Conservation (phyloP, 1,139 yeast species). For the Yamadazyma diospyri region DNA sequence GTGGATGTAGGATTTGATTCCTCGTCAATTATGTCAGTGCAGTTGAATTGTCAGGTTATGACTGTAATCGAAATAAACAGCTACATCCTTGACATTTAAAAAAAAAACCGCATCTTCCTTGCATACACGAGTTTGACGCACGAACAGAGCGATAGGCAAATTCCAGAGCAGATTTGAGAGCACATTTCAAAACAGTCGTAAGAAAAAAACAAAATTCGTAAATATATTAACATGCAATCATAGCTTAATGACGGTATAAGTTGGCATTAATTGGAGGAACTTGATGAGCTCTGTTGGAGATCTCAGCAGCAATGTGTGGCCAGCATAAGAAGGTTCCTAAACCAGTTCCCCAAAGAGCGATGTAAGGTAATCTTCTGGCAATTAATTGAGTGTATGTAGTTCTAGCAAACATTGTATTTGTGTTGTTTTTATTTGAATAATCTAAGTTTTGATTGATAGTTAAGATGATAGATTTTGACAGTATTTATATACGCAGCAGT, state of each 20-base stretch:
- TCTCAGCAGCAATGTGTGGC: slow-evolving; percentile 30
- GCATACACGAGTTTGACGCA: no score
- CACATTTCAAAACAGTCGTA: not conserved
- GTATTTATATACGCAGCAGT: no score
- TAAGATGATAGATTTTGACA: no score
- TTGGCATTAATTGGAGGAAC: slow-evolving; percentile 26
- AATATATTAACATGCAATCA: slow-evolving; percentile 5
- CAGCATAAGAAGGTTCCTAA: slow-evolving; percentile 33
- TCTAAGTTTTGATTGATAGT: no score
- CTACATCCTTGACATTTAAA: no score
- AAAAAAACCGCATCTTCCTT: no score
- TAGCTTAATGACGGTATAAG: slow-evolving; percentile 1
- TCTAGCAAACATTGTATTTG: slow-evolving; percentile 3
- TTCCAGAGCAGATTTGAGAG: no score
- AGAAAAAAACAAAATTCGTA: not conserved
- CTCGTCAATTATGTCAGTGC: no score
- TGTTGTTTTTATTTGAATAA: slow-evolving; percentile 2
- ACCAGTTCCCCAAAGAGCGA: slow-evolving; percentile 32
- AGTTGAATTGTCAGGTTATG: no score
- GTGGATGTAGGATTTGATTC: no score
- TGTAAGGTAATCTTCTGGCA: slow-evolving; percentile 29
- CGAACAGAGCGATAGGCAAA: no score
- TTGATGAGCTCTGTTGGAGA: slow-evolving; percentile 21
- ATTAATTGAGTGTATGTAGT: slow-evolving; percentile 18
- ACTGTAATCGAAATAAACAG: no score